Evolutionary conservation across 2,329 filamentous ascomycete genomes (phyloP).

Genomic region (Penicillium sp.): DNA sequence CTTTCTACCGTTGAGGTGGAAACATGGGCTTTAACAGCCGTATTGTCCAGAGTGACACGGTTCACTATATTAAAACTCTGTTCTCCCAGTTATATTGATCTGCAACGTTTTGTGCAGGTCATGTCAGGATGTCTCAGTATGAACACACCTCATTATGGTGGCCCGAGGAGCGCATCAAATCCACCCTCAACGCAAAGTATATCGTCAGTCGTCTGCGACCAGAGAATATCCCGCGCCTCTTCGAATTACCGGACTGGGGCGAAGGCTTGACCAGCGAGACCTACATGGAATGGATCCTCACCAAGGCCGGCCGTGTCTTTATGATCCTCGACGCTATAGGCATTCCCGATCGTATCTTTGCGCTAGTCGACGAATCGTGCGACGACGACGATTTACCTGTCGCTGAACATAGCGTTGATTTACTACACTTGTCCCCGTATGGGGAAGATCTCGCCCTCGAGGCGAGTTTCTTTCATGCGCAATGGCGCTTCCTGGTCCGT

Average conservation of each 20-base stretch:
- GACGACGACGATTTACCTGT: constrained; percentile 56
- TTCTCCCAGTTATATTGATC: neutral
- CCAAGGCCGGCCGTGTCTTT: constrained; percentile 50
- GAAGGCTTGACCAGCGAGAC: constrained; percentile 42
- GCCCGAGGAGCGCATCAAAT: constrained; percentile 39
- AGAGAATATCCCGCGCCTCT: constrained; percentile 31
- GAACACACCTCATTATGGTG: constrained; percentile 35
- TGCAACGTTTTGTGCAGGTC: neutral
- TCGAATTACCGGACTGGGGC: constrained; percentile 35
- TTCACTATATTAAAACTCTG: neutral
- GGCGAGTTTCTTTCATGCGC: constrained; percentile 50
- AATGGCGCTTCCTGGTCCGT: constrained; percentile 52
- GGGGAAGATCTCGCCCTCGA: constrained; percentile 41
- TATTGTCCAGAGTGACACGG: neutral
- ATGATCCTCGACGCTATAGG: constrained; percentile 52
- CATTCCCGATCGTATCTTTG: constrained; percentile 56
- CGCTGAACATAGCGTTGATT: constrained; percentile 46
- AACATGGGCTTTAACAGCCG: neutral
- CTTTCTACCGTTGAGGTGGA: neutral
- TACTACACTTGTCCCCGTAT: constrained; percentile 46
- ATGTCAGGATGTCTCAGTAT: constrained; percentile 11
- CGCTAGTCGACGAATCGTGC: constrained; percentile 52
- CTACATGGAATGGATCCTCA: constrained; percentile 57
- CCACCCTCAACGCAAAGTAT: constrained; percentile 37
- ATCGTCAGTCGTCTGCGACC: constrained; percentile 31